Base-by-base conservation (phyloP, 2,329 filamentous ascomycete genomes). In the Tolypocladium endophyticum region DNA sequence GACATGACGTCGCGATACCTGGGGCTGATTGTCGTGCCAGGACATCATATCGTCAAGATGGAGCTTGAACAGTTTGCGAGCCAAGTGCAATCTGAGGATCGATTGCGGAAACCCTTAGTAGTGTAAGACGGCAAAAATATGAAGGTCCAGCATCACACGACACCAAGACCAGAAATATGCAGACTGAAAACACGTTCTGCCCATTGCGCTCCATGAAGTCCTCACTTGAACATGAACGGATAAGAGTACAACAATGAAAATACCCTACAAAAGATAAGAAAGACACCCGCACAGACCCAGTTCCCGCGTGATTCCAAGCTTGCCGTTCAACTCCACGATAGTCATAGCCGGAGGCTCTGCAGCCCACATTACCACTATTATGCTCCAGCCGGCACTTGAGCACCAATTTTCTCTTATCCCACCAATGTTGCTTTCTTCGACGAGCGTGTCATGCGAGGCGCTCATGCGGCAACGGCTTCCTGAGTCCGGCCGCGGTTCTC, bases 1-100 rank as follows among this genome's bases (percentile, higher is more conserved):
- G 83, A 91, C 66, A 89, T 96, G 86, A 88, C 85, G 33, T 92
- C 89, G 65, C 85, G 94, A 58, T 96, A 91, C 70, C 83, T 99
- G 28, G 94, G 94, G 0, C 76, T 97, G 33, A 86, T 99, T 3
- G 92, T 97, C 30, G 85, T 99, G 4, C 94, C 94, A 0, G 92
- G 93, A 0, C 79, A 88, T 65, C 85, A 96, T 71, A 90, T 99
- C 65, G 85, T 81, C 61, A 93, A 88, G 77, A 91, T 99, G 67
- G 92, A 97, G 73, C 79, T 94, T 55, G 92, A 97, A 70, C 87
- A 93, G 64, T 87, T 87, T 69, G 73, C 74, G 1, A 86, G 84
- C 62, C 83, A 86, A 68, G 68, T 79, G 57, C 73, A 62, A 62
- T 63, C 62, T 18, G 8, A 14, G 4, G 45, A 36, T 12, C 6